Evolutionary conservation across 257 asterid genomes (phyloP), one percentile per base, ranked within the genome.

Genomic region (Nicotiana otophora): DNA sequence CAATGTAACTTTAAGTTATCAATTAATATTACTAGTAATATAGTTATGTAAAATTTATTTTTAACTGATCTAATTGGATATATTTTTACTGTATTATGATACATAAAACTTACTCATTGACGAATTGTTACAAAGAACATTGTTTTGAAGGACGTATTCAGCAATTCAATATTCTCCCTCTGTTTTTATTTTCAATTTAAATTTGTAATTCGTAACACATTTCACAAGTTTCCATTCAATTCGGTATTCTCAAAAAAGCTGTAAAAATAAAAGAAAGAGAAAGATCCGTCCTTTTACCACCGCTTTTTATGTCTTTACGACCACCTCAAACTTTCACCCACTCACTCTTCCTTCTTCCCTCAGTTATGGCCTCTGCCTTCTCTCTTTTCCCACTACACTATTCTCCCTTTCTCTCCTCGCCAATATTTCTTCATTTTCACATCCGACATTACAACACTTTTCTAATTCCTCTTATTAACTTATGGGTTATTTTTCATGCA

Each of bases 401-500:
- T 42, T 60, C 55, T 77, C 82, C 34, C 79, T 33, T 57, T 8
- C 64, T 65, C 53, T 34, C 51, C 42, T 46, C 82, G 15, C 34
- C 82, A 36, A 36, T 5, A 14, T 5, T 34, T 36, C 20, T 31
- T 23, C 77, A 36, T 39, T 63, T 63, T 63, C 70, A 28, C 1
- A 8, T 12, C 69, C 1, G 2, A 39, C 34, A 11, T 39, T 69
- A 69, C 57, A 5, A 57, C 9, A 57, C 63, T 57, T 58, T 7
- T 8, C 12, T 58, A 19, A 58, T 58, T 58, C 63, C 31, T 16
- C 34, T 23, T 64, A 4, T 23, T 72, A 53, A 10, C 46, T 69
- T 85, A 95, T 95, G 98, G 98, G 95, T 54, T 90, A 78, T 58
- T 84, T 92, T 23, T 92, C 96, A 60, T 95, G 98, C 89, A 91